These are phyloP conservation scores for Aspergillus sojae DNA, from an alignment of 2,329 filamentous ascomycete species.

Conservation along the genomic window DNA sequence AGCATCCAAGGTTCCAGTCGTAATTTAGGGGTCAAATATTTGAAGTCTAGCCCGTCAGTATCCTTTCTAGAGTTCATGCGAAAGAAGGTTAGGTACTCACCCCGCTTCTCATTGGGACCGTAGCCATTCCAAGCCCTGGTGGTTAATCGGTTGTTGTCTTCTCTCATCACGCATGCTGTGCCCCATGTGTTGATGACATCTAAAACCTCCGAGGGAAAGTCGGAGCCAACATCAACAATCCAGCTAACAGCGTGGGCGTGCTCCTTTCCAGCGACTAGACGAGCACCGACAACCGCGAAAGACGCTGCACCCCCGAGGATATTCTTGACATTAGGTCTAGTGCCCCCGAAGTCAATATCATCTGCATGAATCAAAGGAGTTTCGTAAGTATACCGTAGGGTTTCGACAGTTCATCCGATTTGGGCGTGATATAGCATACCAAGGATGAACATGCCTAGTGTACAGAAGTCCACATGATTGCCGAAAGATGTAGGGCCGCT, in stretches of 20 bases:
- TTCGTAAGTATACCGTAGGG: conserved; percentile 18
- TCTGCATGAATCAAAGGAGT: conserved; percentile 56
- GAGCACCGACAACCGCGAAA: conserved; percentile 84
- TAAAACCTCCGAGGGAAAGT: conserved; percentile 73
- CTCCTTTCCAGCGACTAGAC: conserved; percentile 75
- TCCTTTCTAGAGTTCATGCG: background rate
- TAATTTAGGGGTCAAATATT: conserved; percentile 83
- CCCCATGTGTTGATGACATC: conserved; percentile 71
- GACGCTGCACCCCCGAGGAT: conserved; percentile 88
- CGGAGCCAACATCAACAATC: conserved; percentile 86
- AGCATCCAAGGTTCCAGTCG: conserved; percentile 76
- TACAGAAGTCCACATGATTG: conserved; percentile 58
- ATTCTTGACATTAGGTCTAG: conserved; percentile 68
- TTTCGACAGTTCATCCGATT: conserved; percentile 5
- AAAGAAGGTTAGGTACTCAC: conserved; percentile 29
- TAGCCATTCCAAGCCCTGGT: conserved; percentile 95
- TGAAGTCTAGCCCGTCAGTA: conserved; percentile 62
- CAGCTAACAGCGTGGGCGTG: conserved; percentile 74
- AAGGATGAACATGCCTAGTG: conserved; percentile 66
- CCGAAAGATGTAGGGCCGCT: conserved; percentile 2
- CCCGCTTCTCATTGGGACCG: conserved; percentile 66
- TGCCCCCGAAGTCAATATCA: conserved; percentile 83
- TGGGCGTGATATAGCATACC: conserved; percentile 43
- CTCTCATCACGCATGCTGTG: conserved; percentile 71
- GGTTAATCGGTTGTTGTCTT: conserved; percentile 69